A percentile compares a stretch with the other conserved stretches of the same genome.
Conservation (phyloP, 768 basidiomycete genomes). For the Hemileccinum impolitum region DNA sequence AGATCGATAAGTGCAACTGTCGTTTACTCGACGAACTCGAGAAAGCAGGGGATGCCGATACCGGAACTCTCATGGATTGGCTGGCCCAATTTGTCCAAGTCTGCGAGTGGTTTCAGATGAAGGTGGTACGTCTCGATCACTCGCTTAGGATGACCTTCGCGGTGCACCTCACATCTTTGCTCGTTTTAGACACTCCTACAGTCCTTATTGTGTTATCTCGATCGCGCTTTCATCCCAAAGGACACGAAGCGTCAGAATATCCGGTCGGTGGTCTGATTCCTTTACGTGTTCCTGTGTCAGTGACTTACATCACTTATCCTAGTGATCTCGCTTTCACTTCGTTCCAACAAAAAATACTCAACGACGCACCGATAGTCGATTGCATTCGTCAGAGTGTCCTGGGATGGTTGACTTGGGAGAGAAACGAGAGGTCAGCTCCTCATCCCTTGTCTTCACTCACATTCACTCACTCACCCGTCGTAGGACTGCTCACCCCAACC, state of each 20-base stretch:
- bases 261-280: slow-evolving; percentile 36
- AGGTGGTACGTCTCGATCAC: slow-evolving; percentile 48
- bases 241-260: slow-evolving; percentile 39
- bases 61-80: slow-evolving; percentile 46
- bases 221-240: slow-evolving; percentile 57
- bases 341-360: slow-evolving; percentile 52
- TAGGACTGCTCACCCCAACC: slow-evolving; percentile 38
- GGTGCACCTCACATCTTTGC: background rate
- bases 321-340: slow-evolving; percentile 57
- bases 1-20: slow-evolving; percentile 55
- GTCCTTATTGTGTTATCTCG: slow-evolving; percentile 67
- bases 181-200: slow-evolving; percentile 48
- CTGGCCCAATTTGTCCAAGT: slow-evolving; percentile 50
- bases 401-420: slow-evolving; percentile 55
- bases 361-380: slow-evolving; percentile 40
- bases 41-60: background rate
- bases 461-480: background rate
- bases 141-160: background rate
- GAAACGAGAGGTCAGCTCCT: slow-evolving; percentile 36
- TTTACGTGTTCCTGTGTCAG: too few relatives aligned
- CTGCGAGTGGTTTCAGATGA: slow-evolving; percentile 62
- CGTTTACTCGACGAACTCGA: slow-evolving; percentile 40
- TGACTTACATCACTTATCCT: background rate
- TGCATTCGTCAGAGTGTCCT: slow-evolving; percentile 44
- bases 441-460: background rate